Evolutionary conservation across 164 flowering plant species (phyloP).

Genomic region (Buxus sempervirens): DNA sequence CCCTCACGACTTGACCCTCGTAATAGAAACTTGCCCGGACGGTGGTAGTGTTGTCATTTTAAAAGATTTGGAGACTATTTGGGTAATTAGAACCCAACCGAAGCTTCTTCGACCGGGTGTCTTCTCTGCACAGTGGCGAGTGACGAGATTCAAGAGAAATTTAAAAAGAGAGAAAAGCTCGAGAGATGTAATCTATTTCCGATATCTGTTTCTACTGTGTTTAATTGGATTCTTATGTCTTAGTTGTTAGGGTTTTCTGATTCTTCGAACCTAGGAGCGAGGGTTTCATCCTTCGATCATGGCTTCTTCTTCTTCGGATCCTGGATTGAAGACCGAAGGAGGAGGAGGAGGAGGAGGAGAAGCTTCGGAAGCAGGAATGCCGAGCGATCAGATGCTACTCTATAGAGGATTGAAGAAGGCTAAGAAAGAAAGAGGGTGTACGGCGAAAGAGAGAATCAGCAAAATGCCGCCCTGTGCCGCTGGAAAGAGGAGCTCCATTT

Average conservation of each 20-base stretch:
- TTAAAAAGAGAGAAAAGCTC: neutral
- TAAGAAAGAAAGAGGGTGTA: constrained; percentile 80
- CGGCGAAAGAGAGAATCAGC: constrained; percentile 97
- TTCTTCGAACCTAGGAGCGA: neutral
- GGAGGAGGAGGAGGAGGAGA: constrained; percentile 41
- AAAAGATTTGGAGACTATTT: neutral
- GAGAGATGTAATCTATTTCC: too few species aligned
- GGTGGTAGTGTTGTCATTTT: too few species aligned
- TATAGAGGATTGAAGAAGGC: constrained; percentile 79
- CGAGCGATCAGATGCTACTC: constrained; percentile 41
- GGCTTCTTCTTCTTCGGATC: constrained; percentile 61
- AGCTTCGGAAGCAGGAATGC: constrained; percentile 36
- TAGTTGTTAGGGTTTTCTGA: neutral
- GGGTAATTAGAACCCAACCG: neutral
- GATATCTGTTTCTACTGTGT: constrained; percentile 1
- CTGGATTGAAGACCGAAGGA: constrained; percentile 38
- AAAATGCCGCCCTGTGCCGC: constrained; percentile 98
- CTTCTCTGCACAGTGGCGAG: neutral
- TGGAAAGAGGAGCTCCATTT: constrained; percentile 95
- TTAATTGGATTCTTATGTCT: neutral
- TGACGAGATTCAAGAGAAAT: neutral
- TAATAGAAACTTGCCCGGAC: too few species aligned
- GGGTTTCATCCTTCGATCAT: constrained; percentile 16
- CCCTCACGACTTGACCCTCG: too few species aligned
- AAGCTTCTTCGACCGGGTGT: too few species aligned